phyloP scores from a whole-genome alignment of 2,329 filamentous ascomycete genomes.

The Colletotrichum lentis region DNA sequence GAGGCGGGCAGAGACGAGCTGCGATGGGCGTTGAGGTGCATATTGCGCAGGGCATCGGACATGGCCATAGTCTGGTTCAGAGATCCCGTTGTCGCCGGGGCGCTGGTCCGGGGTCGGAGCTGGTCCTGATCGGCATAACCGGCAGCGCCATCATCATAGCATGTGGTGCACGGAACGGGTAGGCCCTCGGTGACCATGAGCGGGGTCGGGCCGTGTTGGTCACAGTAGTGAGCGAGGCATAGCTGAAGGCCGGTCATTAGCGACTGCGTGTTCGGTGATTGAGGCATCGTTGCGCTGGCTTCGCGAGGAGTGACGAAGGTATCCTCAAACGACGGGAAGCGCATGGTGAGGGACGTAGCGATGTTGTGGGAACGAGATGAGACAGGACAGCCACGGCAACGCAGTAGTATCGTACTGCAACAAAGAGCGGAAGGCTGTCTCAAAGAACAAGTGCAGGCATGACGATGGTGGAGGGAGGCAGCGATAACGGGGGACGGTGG shows the following conservation, averaged over 20 bases:
- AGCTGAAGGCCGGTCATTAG: conserved; percentile 58
- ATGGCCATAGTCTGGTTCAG: conserved; percentile 48
- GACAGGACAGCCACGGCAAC: background rate
- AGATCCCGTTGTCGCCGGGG: conserved; percentile 45
- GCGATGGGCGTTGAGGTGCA: conserved; percentile 54
- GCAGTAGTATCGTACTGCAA: background rate
- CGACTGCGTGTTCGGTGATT: conserved; percentile 30
- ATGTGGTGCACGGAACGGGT: conserved; percentile 67
- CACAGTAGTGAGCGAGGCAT: conserved; percentile 75
- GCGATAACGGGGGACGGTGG: background rate
- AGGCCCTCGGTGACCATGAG: conserved; percentile 75
- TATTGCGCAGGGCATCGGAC: conserved; percentile 57
- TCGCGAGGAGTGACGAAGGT: conserved; percentile 25
- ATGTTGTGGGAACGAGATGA: background rate
- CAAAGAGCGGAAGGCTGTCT: background rate
- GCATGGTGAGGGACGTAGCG: conserved; percentile 27
- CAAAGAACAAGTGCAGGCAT: conserved; percentile 14
- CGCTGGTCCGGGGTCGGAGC: conserved; percentile 52
- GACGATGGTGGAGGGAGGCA: background rate
- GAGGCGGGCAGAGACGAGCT: conserved; percentile 55
- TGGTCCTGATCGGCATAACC: conserved; percentile 45
- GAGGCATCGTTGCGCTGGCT: conserved; percentile 26
- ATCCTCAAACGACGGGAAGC: conserved; percentile 36
- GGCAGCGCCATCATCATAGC: conserved; percentile 58
- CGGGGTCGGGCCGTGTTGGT: conserved; percentile 73